Evolutionary conservation across 2,329 filamentous ascomycete species (phyloP).

Genomic region (Xylaria sp.): DNA sequence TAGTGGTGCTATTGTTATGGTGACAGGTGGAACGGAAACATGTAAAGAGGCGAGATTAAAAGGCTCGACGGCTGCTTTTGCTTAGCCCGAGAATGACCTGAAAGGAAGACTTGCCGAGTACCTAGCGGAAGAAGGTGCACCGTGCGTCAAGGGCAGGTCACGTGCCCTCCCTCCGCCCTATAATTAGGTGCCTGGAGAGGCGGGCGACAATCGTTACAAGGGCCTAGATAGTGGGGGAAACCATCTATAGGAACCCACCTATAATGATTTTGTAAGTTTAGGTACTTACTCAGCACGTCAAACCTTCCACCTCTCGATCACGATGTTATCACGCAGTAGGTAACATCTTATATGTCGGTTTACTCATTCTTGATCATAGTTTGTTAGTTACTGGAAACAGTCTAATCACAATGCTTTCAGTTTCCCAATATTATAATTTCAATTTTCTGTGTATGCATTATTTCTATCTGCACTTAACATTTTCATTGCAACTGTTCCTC

Average conservation of each 20-base stretch:
- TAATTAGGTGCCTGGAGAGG: background rate
- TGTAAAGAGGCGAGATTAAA: slow-evolving; percentile 21
- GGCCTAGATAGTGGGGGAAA: no score
- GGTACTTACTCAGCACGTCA: no score
- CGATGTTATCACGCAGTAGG: background rate
- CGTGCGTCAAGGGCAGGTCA: slow-evolving; percentile 30
- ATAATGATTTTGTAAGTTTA: no score
- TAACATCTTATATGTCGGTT: background rate
- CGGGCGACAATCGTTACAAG: no score
- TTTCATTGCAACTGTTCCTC: background rate
- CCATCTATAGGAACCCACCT: no score
- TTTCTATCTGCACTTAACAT: slow-evolving; percentile 2
- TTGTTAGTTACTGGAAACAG: background rate
- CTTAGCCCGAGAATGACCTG: slow-evolving; percentile 5
- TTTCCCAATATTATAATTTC: background rate
- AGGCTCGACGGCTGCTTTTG: slow-evolving; percentile 16
- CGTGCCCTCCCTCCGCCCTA: slow-evolving; percentile 14
- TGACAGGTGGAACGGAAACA: slow-evolving; percentile 21
- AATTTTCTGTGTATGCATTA: background rate
- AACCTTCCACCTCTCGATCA: no score
- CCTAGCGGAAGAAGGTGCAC: slow-evolving; percentile 35
- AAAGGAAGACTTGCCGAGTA: slow-evolving; percentile 25
- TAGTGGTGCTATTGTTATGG: slow-evolving; percentile 16
- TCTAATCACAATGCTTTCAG: background rate
- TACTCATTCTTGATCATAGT: background rate